A percentile compares a stretch with the other conserved stretches of the same genome.
Evolutionary conservation across 345 rosid genomes (phyloP).

Genomic region (Boechera divaricarpa): DNA sequence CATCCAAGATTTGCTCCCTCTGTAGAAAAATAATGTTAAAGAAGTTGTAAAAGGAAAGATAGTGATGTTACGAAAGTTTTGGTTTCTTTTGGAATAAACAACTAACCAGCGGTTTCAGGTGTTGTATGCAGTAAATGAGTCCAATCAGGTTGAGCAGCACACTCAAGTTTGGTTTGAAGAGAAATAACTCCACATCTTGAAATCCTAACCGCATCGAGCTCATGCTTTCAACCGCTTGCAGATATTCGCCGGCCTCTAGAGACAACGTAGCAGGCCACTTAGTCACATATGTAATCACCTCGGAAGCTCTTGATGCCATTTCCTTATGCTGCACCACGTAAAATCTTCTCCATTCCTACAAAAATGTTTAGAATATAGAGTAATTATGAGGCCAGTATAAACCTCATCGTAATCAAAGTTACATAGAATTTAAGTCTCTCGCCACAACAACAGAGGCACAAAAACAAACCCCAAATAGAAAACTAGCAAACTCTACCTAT

Average conservation of each 20-base stretch:
- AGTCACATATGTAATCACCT: constrained; percentile 32
- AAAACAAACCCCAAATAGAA: not conserved
- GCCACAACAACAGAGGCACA: not conserved
- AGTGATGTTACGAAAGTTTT: not conserved
- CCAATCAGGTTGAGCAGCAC: constrained; percentile 42
- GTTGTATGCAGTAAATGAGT: constrained; percentile 40
- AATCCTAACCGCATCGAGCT: constrained; percentile 39
- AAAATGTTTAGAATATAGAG: not conserved
- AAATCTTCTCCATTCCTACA: constrained; percentile 40
- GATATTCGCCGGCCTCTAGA: constrained; percentile 35
- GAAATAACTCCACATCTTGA: constrained; percentile 41
- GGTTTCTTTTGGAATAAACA: not conserved
- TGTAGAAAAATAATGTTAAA: constrained; percentile 19
- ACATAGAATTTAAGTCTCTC: not conserved
- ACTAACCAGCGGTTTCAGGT: constrained; percentile 34
- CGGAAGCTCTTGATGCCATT: constrained; percentile 36
- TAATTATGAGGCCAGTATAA: not conserved
- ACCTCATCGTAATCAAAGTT: not conserved
- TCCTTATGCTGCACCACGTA: constrained; percentile 35
- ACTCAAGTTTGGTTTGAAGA: constrained; percentile 42
- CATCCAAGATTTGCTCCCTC: constrained; percentile 51
- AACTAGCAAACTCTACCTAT: not conserved
- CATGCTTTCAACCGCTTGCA: constrained; percentile 35
- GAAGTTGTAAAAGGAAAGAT: not conserved
- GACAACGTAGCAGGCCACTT: constrained; percentile 26